phyloP scores from a whole-genome alignment of 768 basidiomycete genomes.

The Gymnopilus junonius region DNA sequence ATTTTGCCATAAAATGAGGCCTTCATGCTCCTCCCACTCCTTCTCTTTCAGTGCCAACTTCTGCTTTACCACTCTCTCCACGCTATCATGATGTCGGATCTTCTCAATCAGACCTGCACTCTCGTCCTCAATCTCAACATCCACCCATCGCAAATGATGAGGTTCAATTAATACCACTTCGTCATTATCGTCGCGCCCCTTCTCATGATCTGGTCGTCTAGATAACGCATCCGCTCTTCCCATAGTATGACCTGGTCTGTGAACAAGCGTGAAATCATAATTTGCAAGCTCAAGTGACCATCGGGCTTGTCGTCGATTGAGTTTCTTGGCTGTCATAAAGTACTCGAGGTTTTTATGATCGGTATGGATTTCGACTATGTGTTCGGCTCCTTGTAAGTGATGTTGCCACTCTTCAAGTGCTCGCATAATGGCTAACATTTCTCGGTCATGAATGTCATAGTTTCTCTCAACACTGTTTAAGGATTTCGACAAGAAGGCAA shows the following conservation, averaged over 20 bases:
- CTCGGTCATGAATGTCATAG: conserved; percentile 41
- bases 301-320: conserved; percentile 44
- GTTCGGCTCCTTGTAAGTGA: conserved; percentile 21
- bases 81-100: background rate
- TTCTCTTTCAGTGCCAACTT: background rate
- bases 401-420: conserved; percentile 32
- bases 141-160: background rate
- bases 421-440: conserved; percentile 46
- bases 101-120: background rate
- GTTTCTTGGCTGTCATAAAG: conserved; percentile 40
- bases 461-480: conserved; percentile 18
- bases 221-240: conserved; percentile 31
- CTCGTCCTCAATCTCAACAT: conserved; percentile 4
- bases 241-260: conserved; percentile 31
- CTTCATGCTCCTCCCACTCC: background rate
- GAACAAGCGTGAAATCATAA: conserved; percentile 37
- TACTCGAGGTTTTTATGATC: conserved; percentile 48
- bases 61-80: background rate
- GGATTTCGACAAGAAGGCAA: conserved; percentile 41
- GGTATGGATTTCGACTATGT: conserved; percentile 33
- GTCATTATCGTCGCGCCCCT: conserved; percentile 23
- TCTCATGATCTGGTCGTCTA: conserved; percentile 26
- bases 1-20: background rate
- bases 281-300: conserved; percentile 42
- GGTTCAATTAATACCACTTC: conserved; percentile 15